Evolutionary conservation across 192 early-diverging fungal genomes (phyloP), one percentile per base, ranked within the genome.

Genomic region (Gamsiella multidivaricata): DNA sequence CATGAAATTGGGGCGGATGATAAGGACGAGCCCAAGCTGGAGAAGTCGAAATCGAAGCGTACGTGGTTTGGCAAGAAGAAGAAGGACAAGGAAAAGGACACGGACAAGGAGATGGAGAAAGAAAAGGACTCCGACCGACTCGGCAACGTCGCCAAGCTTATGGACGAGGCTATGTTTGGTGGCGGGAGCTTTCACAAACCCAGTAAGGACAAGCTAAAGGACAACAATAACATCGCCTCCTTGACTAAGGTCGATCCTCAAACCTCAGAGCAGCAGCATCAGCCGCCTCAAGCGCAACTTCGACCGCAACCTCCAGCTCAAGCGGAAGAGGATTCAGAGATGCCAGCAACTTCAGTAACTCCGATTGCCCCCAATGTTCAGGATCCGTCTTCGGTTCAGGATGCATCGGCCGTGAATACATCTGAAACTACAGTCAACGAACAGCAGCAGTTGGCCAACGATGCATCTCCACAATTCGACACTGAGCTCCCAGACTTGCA

Each of bases 51-150:
- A 42, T 31, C 65, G 15, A 78, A 37, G 14, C 74, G 74, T 3
- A 78, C 74, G 3, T 78, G 74, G 74, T 78, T 52, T 10, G 74
- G 74, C 33, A 69, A 69, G 46, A 78, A 69, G 61, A 78, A 78
- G 54, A 78, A 78, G 42, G 73, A 76, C 18, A 76, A 76, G 42
- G 45, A 46, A 7, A 34, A 34, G 1, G 55, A 73, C 6, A 69
- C 43, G 32, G 42, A 67, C 7, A 67, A 67, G 14, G 54, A 55
- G 26, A 60, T 60, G 47, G 42, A 56, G 11, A 51, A 25, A 18
- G 61, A 26, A 7, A 64, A 29, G 37, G 70, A 73, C 7, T 43
- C 11, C 8, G 59, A 62, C 7, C 56, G 46, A 2, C 41, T 62
- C 25, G 64, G 62, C 26, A 37, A 63, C 9, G 61, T 69, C 4